Evolutionary conservation across 2,329 filamentous ascomycete genomes (phyloP).

Genomic region (Knufia fluminis): DNA sequence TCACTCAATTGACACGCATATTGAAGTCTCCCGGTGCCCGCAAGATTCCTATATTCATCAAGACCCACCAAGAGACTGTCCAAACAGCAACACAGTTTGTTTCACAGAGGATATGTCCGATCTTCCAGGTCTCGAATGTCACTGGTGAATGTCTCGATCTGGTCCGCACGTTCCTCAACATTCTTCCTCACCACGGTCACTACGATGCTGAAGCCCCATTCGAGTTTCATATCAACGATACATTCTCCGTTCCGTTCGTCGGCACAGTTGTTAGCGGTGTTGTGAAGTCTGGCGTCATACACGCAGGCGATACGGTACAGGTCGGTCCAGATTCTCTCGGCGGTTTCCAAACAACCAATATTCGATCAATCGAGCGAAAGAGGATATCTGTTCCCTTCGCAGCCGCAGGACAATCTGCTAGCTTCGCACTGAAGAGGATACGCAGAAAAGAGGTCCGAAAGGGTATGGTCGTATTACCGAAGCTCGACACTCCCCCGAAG

Average conservation of each 20-base stretch:
- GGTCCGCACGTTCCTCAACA: constrained; percentile 87
- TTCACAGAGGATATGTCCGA: constrained; percentile 85
- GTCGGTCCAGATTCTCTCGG: constrained; percentile 86
- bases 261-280: constrained; percentile 94
- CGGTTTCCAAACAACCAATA: constrained; percentile 75
- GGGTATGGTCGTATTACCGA: constrained; percentile 92
- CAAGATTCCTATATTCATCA: constrained; percentile 95
- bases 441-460: constrained; percentile 89
- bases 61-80: constrained; percentile 80
- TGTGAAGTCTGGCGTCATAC: constrained; percentile 76
- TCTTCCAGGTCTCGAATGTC: constrained; percentile 97
- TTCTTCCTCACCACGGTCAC: constrained; percentile 85
- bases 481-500: constrained; percentile 61
- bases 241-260: constrained; percentile 93
- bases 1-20: constrained; percentile 83
- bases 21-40: constrained; percentile 86
- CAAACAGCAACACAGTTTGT: constrained; percentile 95
- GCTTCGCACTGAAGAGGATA: constrained; percentile 80
- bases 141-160: constrained; percentile 85
- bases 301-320: constrained; percentile 80
- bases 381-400: constrained; percentile 79
- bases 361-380: constrained; percentile 91
- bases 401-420: constrained; percentile 84
- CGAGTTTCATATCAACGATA: constrained; percentile 94
- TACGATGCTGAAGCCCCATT: constrained; percentile 83